Base-by-base conservation (phyloP, 2,329 filamentous ascomycete species). In the Sarocladiaceae sp. region DNA sequence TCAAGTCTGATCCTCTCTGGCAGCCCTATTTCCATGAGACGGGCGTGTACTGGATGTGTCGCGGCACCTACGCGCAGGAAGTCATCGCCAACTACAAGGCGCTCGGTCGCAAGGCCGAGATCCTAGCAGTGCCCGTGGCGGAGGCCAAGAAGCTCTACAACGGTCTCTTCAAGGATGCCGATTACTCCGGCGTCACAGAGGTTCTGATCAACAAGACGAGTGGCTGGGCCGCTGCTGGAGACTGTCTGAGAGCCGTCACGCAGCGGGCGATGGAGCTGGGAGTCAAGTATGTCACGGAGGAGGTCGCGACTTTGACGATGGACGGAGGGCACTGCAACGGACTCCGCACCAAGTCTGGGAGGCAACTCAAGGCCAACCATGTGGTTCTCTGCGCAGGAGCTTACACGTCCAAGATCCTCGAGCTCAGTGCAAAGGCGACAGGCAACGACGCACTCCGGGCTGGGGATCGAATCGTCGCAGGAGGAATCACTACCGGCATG, bases 161-260 rank as follows among this genome's bases (percentile, higher is more conserved):
- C 3, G 79, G 79, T 0, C 55, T 83, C 1, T 82, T 83, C 47
- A 67, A 73, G 9, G 70, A 78, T 33, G 77, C 79, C 2, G 76
- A 82, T 45, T 83, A 80, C 52, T 66, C 64, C 0, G 76, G 69
- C 2, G 77, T 74, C 40, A 77, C 73, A 51, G 73, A 80, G 51
- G 76, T 82, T 3, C 64, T 80, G 12, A 61, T 82, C 34, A 83
- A 83, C 63, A 73, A 68, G 53, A 73, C 70, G 21, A 80, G 77
- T 56, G 80, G 80, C 1, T 83, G 78, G 76, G 78, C 71, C 6
- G 76, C 76, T n/a, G 80, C 80, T 2, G 76, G 74, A 3, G 76
- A 81, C 50, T 69, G 70, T 23, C 56, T 83, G 47, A 58, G 66
- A 42, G 74, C 72, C 2, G 67, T 82, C 7, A 82, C 76, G 1